Evolutionary conservation across 768 basidiomycete species (phyloP).

Genomic region (Leucogyrophana mollusca): DNA sequence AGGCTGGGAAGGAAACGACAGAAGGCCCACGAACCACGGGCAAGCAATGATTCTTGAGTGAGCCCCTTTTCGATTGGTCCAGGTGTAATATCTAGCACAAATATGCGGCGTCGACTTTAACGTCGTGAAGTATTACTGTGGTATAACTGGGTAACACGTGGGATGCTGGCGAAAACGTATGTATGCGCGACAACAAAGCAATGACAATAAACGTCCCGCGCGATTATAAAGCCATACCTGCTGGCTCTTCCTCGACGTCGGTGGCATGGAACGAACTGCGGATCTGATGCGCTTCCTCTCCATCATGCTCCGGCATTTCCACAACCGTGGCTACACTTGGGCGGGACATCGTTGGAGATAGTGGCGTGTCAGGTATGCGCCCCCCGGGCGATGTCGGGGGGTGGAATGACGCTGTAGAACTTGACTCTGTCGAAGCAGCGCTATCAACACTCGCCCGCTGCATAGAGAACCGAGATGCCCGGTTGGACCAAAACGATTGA

Average conservation of each 20-base stretch:
- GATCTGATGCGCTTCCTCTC: slow-evolving; percentile 7
- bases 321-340: slow-evolving; percentile 22
- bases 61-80: too few relatives aligned
- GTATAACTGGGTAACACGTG: too few relatives aligned
- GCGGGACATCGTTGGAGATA: slow-evolving; percentile 12
- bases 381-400: slow-evolving; percentile 3
- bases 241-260: slow-evolving; percentile 16
- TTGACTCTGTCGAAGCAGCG: slow-evolving; percentile 20
- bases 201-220: background rate
- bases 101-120: too few relatives aligned
- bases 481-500: slow-evolving; percentile 46
- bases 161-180: background rate
- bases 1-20: too few relatives aligned
- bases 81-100: too few relatives aligned
- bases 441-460: slow-evolving; percentile 28
- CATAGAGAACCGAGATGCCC: slow-evolving; percentile 38
- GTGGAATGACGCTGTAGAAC: slow-evolving; percentile 5
- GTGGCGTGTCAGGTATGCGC: slow-evolving; percentile 4
- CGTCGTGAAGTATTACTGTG: too few relatives aligned
- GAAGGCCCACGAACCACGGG: too few relatives aligned
- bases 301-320: slow-evolving; percentile 23
- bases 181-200: background rate
- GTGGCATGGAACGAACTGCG: slow-evolving; percentile 5
- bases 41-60: too few relatives aligned
- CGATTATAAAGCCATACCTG: slow-evolving; percentile 30